Conservation (phyloP, 2,329 filamentous ascomycete species). For the Trichophyton simii region DNA sequence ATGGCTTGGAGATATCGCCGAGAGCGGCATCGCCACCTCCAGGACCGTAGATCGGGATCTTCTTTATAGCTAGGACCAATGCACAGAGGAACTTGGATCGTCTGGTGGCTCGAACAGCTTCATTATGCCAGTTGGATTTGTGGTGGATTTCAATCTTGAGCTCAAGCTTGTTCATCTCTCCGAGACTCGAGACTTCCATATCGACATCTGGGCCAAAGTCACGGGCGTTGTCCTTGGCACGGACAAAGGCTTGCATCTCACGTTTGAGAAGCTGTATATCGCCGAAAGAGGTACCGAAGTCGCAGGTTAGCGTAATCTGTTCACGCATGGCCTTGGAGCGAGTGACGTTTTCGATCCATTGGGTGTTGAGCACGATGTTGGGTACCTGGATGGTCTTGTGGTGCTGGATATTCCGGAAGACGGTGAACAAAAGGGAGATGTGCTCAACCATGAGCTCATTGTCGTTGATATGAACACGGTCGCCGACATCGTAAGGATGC, state of each 20-base stretch:
- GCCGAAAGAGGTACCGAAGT: slow-evolving; percentile 77
- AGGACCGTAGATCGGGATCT: slow-evolving; percentile 72
- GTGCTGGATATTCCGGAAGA: slow-evolving; percentile 73
- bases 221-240: slow-evolving; percentile 67
- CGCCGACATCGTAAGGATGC: slow-evolving; percentile 91
- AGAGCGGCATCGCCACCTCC: slow-evolving; percentile 57
- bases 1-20: slow-evolving; percentile 54
- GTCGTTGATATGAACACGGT: slow-evolving; percentile 67
- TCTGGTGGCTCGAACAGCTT: slow-evolving; percentile 63
- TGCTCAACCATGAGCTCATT: slow-evolving; percentile 73
- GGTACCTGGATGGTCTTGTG: slow-evolving; percentile 73
- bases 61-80: slow-evolving; percentile 69
- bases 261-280: slow-evolving; percentile 73
- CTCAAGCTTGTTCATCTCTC: slow-evolving; percentile 75
- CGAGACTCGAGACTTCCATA: slow-evolving; percentile 65
- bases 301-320: slow-evolving; percentile 63
- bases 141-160: slow-evolving; percentile 76
- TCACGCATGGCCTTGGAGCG: slow-evolving; percentile 89
- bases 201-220: slow-evolving; percentile 81
- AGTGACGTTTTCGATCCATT: slow-evolving; percentile 93
- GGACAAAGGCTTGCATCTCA: slow-evolving; percentile 79
- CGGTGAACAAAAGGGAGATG: slow-evolving; percentile 84
- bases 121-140: slow-evolving; percentile 88
- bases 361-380: slow-evolving; percentile 78
- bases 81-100: slow-evolving; percentile 97